Evolutionary conservation across 192 early-diverging fungal genomes (phyloP), one percentile per base, ranked within the genome.

Genomic region (Coemansia sp.): DNA sequence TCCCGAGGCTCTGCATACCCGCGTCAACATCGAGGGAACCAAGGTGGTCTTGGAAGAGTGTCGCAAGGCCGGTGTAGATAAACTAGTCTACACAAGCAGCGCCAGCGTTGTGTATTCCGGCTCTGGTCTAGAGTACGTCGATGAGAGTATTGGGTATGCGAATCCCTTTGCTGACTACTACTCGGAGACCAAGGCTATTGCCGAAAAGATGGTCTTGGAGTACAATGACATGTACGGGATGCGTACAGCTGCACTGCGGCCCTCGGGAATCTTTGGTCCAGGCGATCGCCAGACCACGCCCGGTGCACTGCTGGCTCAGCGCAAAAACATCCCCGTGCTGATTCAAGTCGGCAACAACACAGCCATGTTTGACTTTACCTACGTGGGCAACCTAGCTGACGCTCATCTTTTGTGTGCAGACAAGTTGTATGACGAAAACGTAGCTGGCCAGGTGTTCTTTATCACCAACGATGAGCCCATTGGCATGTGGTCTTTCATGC

Each of bases 361-460:
- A 0, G 88, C 87, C 39, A 70, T 95, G 41, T 91, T 95, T 75
- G 96, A 98, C 68, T 94, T 88, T 74, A 97, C 96, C 10, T 95
- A 95, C 70, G 96, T 98, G 6, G 93, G 88, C 70, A 98, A 98
- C 66, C 89, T 92, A n/a, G 94, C 94, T 7, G 93, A 96, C 63
- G 89, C 94, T 12, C 96, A 98, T 75, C 72, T 97, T 11, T 82
- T 95, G 59, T 94, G 94, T 8, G 92, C 89, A 3, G 88, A 96
- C 44, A 90, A 87, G 62, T 73, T 96, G 34, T 79, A 76, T 72
- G 86, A 81, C 63, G 85, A 89, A 29, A 69, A 53, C 44, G 71
- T 85, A 1, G 34, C 59, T 19, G 83, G 82, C 3, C 77, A 96
- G 84, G 92, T 88, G 21, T 98, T 94, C 79, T 90, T 92, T 73